Evolutionary conservation across 2,329 filamentous ascomycete species (phyloP).

Genomic region (Xylariaceae sp.): DNA sequence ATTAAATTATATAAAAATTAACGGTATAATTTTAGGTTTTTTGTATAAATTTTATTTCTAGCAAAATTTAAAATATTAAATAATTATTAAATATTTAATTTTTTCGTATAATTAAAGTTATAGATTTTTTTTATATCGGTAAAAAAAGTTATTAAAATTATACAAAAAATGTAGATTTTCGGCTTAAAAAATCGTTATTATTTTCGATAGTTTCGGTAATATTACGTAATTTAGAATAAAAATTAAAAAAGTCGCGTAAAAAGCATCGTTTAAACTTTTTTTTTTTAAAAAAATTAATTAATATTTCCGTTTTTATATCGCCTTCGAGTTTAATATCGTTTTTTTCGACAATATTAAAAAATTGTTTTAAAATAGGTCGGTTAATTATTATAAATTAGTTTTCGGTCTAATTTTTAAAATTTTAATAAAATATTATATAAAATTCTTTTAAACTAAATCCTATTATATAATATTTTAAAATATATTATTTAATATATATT

Average conservation of each 20-base stretch:
- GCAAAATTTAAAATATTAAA: constrained; percentile 2
- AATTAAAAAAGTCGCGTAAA: too few relatives aligned
- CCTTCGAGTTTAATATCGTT: background rate
- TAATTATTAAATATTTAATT: background rate
- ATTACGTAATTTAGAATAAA: background rate
- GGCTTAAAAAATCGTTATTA: background rate
- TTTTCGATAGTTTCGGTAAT: background rate
- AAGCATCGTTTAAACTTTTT: too few relatives aligned
- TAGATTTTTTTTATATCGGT: background rate
- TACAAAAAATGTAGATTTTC: background rate
- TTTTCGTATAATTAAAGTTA: background rate
- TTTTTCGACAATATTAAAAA: background rate
- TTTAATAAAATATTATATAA: background rate
- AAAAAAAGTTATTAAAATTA: background rate
- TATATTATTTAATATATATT: background rate
- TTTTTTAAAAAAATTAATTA: background rate
- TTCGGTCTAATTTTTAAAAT: too few relatives aligned
- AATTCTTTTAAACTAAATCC: background rate
- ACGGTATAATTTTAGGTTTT: too few relatives aligned
- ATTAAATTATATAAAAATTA: too few relatives aligned
- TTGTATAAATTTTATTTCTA: constrained; percentile 6
- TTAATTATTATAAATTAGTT: background rate
- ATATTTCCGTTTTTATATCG: background rate
- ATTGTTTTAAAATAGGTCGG: background rate
- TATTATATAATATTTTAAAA: background rate